These are phyloP conservation scores for Arabis hirsuta DNA, from an alignment of 345 rosid species.

Conservation along the genomic window DNA sequence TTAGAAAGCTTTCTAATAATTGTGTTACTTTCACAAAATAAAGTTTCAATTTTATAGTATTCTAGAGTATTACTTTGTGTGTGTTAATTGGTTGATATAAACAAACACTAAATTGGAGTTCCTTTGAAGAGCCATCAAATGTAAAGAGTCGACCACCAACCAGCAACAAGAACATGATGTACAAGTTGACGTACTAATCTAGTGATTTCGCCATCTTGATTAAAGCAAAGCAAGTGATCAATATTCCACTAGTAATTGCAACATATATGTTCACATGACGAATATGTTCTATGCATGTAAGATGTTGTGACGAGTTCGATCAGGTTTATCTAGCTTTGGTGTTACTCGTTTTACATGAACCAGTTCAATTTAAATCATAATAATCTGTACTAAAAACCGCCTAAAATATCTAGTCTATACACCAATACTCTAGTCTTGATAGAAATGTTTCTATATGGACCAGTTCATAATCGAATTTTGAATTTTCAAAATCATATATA, in stretches of 20 bases:
- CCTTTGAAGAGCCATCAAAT: neutral
- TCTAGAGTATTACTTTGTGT: too few species aligned
- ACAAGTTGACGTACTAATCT: slow-evolving; percentile 13
- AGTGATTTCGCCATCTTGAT: slow-evolving; percentile 2
- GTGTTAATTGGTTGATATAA: neutral
- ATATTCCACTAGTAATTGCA: neutral
- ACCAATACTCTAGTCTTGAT: neutral
- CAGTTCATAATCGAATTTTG: slow-evolving; percentile 1
- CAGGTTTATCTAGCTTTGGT: slow-evolving; percentile 1
- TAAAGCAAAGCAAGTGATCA: neutral
- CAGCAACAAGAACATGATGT: neutral
- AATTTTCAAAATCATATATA: neutral
- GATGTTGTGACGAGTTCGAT: slow-evolving; percentile 7
- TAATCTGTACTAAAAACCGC: neutral
- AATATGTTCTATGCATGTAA: neutral
- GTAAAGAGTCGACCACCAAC: neutral
- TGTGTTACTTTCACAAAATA: too few species aligned
- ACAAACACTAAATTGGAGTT: neutral
- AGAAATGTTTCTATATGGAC: neutral
- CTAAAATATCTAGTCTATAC: too few species aligned
- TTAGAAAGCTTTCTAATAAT: too few species aligned
- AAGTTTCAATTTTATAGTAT: too few species aligned
- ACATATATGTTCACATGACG: slow-evolving; percentile 2
- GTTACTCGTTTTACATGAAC: neutral
- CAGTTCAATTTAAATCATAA: neutral